A percentile compares a stretch with the other conserved stretches of the same genome.
phyloP scores from a whole-genome alignment of 768 basidiomycete species.

The Pulveroboletus sp. region DNA sequence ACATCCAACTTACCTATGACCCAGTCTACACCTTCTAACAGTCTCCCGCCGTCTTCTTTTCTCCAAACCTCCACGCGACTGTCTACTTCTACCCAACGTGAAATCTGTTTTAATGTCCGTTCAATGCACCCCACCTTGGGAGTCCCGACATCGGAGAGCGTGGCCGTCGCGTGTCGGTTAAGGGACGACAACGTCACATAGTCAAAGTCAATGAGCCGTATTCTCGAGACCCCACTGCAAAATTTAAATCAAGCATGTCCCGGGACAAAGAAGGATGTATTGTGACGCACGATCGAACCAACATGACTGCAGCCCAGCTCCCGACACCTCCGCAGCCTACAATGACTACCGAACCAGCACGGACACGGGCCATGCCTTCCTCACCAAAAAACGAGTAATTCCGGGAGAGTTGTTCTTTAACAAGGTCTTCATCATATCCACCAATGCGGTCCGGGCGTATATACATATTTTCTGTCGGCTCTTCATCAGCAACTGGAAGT shows the following conservation, averaged over 20 bases:
- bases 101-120: constrained; percentile 63
- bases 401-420: constrained; percentile 86
- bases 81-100: constrained; percentile 88
- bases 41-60: constrained; percentile 68
- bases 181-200: constrained; percentile 93
- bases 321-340: constrained; percentile 98
- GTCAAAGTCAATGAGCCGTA: constrained; percentile 92
- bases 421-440: constrained; percentile 74
- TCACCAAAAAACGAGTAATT: constrained; percentile 96
- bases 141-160: constrained; percentile 86
- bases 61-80: constrained; percentile 82
- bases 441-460: constrained; percentile 17
- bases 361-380: constrained; percentile 77
- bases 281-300: constrained; percentile 75
- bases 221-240: constrained; percentile 66
- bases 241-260: neutral
- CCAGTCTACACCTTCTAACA: constrained; percentile 89
- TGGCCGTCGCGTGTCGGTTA: constrained; percentile 91
- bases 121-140: constrained; percentile 86
- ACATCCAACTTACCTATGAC: constrained; percentile 67
- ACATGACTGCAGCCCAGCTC: constrained; percentile 94
- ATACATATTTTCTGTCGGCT: constrained; percentile 10
- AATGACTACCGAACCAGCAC: constrained; percentile 74
- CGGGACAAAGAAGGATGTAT: neutral
- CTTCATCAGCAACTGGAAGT: constrained; percentile 5